Base-by-base conservation (phyloP, 805 yeast genomes). In the Suhomyces pyralidae region DNA sequence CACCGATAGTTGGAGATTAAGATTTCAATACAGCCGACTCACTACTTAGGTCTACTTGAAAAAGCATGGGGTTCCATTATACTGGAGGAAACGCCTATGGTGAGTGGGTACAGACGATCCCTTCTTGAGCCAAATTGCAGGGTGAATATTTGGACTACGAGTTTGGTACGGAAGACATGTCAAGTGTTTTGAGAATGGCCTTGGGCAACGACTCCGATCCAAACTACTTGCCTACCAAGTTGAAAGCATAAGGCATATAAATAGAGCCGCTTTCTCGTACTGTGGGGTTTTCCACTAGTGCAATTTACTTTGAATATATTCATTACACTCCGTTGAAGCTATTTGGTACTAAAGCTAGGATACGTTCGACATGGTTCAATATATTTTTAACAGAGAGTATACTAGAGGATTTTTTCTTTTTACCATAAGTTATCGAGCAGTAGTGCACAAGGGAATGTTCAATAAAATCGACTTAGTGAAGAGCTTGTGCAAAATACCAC, bases 251-350 rank as follows among this genome's bases (percentile, higher is more conserved):
- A 38, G 59, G 3, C 3, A 49, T n/a, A 58, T 55, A 22, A 10
- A 30, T 1, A 46, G 25, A 7, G 52, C 54, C 2, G 32, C 53
- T 8, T 58, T 57, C 49, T 57, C 62, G 5, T 38, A 57, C 26
- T 58, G 54, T 47, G 58, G 47, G 55, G 54, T 46, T 55, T 54
- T 30, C 32, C 32, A 5, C n/a, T n/a, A n/a, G n/a, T n/a, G n/a
- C n/a, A n/a, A n/a, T n/a, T n/a, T n/a, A n/a, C n/a, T n/a, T n/a
- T n/a, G n/a, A n/a, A n/a, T n/a, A n/a, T n/a, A n/a, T n/a, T n/a
- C n/a, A n/a, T n/a, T n/a, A n/a, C n/a, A n/a, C n/a, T n/a, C n/a
- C n/a, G n/a, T n/a, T n/a, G n/a, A n/a, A n/a, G n/a, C n/a, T n/a
- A n/a, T n/a, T n/a, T n/a, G n/a, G n/a, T n/a, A n/a, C n/a, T n/a